These are phyloP conservation scores for Tuber borchii DNA, from an alignment of 495 filamentous ascomycete genomes.

Conservation along the genomic window DNA sequence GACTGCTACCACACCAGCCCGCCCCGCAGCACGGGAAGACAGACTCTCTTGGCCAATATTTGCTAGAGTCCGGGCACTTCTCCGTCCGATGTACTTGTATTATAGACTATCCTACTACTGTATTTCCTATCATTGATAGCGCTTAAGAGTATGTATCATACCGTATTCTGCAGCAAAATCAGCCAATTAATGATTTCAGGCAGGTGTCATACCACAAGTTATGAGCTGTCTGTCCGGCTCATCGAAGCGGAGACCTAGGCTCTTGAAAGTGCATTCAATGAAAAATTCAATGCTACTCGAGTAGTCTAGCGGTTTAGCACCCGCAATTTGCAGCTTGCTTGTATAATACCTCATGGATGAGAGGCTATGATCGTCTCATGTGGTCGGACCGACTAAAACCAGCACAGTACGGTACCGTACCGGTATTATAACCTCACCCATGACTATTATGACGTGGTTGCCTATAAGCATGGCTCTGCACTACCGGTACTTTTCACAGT, in stretches of 20 bases:
- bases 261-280: background rate
- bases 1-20: too few species aligned
- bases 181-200: background rate
- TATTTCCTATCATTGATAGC: background rate
- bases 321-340: too few species aligned
- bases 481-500: background rate
- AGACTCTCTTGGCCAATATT: too few species aligned
- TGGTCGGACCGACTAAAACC: background rate
- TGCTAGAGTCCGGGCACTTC: too few species aligned
- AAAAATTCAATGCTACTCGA: too few species aligned
- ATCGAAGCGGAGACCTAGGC: background rate
- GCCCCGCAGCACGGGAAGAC: too few species aligned
- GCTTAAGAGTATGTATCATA: background rate
- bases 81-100: too few species aligned
- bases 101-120: background rate
- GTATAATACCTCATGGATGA: too few species aligned
- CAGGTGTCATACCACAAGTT: too few species aligned
- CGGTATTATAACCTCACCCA: background rate
- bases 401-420: too few species aligned
- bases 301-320: too few species aligned
- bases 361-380: background rate
- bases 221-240: background rate
- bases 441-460: background rate
- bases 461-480: background rate
- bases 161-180: background rate